Evolutionary conservation across 2,329 filamentous ascomycete genomes (phyloP), one percentile per base, ranked within the genome.

Genomic region (Penicillium sp.): DNA sequence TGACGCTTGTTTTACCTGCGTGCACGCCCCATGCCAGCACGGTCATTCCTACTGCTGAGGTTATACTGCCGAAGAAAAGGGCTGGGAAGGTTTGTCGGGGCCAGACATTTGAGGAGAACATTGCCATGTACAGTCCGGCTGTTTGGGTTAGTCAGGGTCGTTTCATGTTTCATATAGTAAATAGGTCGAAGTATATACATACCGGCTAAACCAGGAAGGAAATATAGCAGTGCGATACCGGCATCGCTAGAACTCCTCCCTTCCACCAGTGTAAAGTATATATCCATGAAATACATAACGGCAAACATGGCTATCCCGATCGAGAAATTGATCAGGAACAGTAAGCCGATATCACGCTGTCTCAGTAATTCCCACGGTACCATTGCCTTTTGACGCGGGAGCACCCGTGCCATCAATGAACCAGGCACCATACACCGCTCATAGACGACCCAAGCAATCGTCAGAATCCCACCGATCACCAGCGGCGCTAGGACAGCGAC

Each of bases 1-100:
- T 80, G 8, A 83, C 70, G 0, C 75, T 68, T 0, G 75, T 72
- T 48, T 83, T 72, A 40, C 55, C 8, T 16, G 27, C 19, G 0
- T 50, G 19, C 5, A 50, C 49, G 7, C 49, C 38, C 49, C 49
- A 50, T 9, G 49, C 49, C 9, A 50, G 6, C 3, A 50, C 38
- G 0, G 49, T 50, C 49, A 50, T 43, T 2, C 38, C 49, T 11
- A 40, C 15, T n/a, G 49, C 38, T 1, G 49, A 41, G 2, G 27
- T 50, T 21, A 50, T 25, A 10, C 49, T 43, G 27, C 49, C 49
- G 0, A 50, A 5, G 19, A 50, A 23, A 6, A 50, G 38, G 4
- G 38, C 27, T 11, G 49, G 49, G 38, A 50, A 25, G 13, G 49
- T 50, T 23, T 50, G 38, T 1, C 49, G 15, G 1, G 49, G 49